Percentiles rank a stretch among this genome's conserved stretches.
Evolutionary conservation across 108 stramenopile species (phyloP).

Genomic region (Stephanodiscus triporus): DNA sequence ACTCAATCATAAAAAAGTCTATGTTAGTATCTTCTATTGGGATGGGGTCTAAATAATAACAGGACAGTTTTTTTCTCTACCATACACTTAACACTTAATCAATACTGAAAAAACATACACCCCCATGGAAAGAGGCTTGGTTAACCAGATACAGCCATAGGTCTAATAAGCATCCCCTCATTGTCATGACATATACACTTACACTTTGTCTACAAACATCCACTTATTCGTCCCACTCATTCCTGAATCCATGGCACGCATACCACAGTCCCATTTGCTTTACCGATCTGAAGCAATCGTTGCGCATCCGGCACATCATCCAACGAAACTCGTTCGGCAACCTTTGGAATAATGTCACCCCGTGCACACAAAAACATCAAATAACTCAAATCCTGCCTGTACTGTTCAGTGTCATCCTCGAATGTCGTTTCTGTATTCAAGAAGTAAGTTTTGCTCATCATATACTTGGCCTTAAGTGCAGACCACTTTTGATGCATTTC

Average conservation of each 20-base stretch:
- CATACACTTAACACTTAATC: too few species aligned
- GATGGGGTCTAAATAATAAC: too few species aligned
- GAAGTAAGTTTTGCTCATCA: conserved; percentile 54
- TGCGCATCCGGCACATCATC: conserved; percentile 67
- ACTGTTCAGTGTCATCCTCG: conserved; percentile 44
- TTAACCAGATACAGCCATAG: too few species aligned
- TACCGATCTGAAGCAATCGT: conserved; percentile 51
- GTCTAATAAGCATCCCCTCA: too few species aligned
- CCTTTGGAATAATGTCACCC: conserved; percentile 60
- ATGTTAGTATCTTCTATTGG: too few species aligned
- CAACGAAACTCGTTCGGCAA: conserved; percentile 60
- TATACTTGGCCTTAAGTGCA: conserved; percentile 52
- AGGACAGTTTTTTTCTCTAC: too few species aligned
- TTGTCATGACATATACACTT: too few species aligned
- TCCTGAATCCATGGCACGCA: conserved; percentile 71
- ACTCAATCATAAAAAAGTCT: too few species aligned
- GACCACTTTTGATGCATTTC: conserved; percentile 50
- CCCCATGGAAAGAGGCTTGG: too few species aligned
- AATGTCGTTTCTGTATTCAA: conserved; percentile 54
- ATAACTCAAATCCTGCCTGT: conserved; percentile 54
- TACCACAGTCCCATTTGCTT: conserved; percentile 61
- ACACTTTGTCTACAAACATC: too few species aligned
- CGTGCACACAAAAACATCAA: conserved; percentile 59
- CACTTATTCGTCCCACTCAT: background rate
- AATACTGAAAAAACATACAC: too few species aligned